Percentiles rank a stretch among this genome's conserved stretches.
phyloP scores from a whole-genome alignment of 805 yeast species.

The Kodamaea sagamina region DNA sequence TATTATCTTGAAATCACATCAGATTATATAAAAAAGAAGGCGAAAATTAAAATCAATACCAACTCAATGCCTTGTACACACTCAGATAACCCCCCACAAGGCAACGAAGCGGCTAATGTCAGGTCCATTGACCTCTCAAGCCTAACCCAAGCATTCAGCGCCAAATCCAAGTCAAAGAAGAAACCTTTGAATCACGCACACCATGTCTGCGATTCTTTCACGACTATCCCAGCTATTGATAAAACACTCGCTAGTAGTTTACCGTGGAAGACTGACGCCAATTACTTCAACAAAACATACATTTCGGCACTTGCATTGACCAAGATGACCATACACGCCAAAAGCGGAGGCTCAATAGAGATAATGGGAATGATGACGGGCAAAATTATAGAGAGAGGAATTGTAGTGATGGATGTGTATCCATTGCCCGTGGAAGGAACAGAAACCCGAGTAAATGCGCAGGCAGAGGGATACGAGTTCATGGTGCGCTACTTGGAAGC shows the following conservation, averaged over 20 bases:
- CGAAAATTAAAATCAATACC: neutral
- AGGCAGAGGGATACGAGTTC: conserved; percentile 89
- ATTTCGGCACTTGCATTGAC: conserved; percentile 70
- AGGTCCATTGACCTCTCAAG: conserved; percentile 3
- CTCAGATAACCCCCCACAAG: neutral
- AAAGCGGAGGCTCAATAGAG: conserved; percentile 83
- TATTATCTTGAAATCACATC: too few relatives aligned
- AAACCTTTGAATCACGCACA: neutral
- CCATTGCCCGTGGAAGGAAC: conserved; percentile 94
- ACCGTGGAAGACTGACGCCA: conserved; percentile 61
- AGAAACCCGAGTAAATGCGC: conserved; percentile 93
- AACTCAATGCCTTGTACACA: conserved; percentile 6
- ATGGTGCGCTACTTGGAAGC: conserved; percentile 81
- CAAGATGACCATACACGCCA: conserved; percentile 79
- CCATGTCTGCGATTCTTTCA: neutral
- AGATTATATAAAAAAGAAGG: too few relatives aligned
- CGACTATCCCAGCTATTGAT: conserved; percentile 15
- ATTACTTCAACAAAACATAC: conserved; percentile 60
- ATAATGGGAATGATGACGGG: conserved; percentile 97
- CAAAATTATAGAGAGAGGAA: conserved; percentile 52
- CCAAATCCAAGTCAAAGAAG: neutral
- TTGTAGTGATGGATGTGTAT: conserved; percentile 78
- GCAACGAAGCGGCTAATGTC: neutral
- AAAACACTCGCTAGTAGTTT: conserved; percentile 17
- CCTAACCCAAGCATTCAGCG: neutral